phyloP scores from a whole-genome alignment of 306 rosid genomes.

The Lathyrus oleraceus region DNA sequence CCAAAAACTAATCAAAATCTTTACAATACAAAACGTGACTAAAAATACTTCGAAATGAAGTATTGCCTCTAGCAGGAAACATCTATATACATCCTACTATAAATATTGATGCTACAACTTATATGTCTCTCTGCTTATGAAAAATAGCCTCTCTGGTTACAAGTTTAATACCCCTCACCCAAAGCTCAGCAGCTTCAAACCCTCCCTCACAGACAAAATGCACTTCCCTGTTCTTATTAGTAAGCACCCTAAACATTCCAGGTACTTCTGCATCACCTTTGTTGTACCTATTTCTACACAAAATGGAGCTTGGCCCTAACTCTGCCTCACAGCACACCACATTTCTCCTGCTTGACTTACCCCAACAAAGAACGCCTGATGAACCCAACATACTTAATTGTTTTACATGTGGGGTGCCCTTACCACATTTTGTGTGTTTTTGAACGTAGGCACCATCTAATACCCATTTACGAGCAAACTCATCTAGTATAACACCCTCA shows the following conservation, averaged over 20 bases:
- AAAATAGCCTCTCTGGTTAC: slow-evolving; percentile 57
- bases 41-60: slow-evolving; percentile 60
- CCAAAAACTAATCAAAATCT: no score
- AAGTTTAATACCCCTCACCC: slow-evolving; percentile 89
- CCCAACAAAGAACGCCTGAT: slow-evolving; percentile 73
- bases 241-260: slow-evolving; percentile 81
- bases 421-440: slow-evolving; percentile 86
- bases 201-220: slow-evolving; percentile 86
- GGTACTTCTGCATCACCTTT: slow-evolving; percentile 64
- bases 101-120: slow-evolving; percentile 16
- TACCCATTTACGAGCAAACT: slow-evolving; percentile 67
- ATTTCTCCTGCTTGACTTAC: slow-evolving; percentile 66
- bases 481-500: slow-evolving; percentile 64
- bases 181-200: slow-evolving; percentile 68
- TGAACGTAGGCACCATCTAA: slow-evolving; percentile 52
- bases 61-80: slow-evolving; percentile 46
- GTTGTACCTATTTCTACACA: slow-evolving; percentile 54
- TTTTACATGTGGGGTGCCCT: slow-evolving; percentile 69
- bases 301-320: slow-evolving; percentile 63
- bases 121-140: slow-evolving; percentile 32
- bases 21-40: no score
- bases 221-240: slow-evolving; percentile 67
- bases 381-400: slow-evolving; percentile 60
- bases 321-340: slow-evolving; percentile 66
- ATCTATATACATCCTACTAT: slow-evolving; percentile 46